phyloP scores from a whole-genome alignment of 495 filamentous ascomycete genomes.

The Lophium mytilinum region DNA sequence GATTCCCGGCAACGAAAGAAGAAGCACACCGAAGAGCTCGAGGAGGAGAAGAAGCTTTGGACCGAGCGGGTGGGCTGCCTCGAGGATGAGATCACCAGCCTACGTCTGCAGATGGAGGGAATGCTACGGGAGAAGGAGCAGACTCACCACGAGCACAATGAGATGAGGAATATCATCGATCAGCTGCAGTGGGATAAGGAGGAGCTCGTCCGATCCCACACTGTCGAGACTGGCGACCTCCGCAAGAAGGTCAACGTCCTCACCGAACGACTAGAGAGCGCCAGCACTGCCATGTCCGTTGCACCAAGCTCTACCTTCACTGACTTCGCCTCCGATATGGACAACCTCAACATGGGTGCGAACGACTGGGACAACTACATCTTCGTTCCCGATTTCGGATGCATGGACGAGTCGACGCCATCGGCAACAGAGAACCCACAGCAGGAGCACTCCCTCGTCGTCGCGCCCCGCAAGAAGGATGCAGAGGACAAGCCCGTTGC shows the following conservation, averaged over 20 bases:
- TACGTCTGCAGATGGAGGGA: constrained; percentile 49
- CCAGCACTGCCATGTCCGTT: constrained; percentile 54
- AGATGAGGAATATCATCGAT: constrained; percentile 66
- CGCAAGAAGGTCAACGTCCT: constrained; percentile 92
- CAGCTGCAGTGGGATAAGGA: constrained; percentile 79
- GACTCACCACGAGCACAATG: constrained; percentile 57
- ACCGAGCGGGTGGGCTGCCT: constrained; percentile 63
- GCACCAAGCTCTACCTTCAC: constrained; percentile 52
- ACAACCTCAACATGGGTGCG: constrained; percentile 69
- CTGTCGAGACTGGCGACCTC: constrained; percentile 86
- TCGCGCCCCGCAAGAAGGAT: constrained; percentile 49
- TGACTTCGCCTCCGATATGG: constrained; percentile 70
- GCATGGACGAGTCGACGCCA: constrained; percentile 38
- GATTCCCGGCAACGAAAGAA: constrained; percentile 98
- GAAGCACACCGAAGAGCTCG: constrained; percentile 92
- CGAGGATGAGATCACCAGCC: constrained; percentile 63
- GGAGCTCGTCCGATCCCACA: constrained; percentile 80
- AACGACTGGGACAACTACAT: constrained; percentile 72
- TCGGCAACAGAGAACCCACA: constrained; percentile 34
- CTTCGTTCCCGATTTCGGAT: constrained; percentile 57
- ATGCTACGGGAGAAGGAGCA: constrained; percentile 60
- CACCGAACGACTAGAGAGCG: constrained; percentile 73
- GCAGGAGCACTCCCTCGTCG: constrained; percentile 38
- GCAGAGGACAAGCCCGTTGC: constrained; percentile 38
- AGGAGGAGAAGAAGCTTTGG: constrained; percentile 92